Evolutionary conservation across 192 early-diverging fungal genomes (phyloP).

Genomic region (Geosiphon pyriformis): DNA sequence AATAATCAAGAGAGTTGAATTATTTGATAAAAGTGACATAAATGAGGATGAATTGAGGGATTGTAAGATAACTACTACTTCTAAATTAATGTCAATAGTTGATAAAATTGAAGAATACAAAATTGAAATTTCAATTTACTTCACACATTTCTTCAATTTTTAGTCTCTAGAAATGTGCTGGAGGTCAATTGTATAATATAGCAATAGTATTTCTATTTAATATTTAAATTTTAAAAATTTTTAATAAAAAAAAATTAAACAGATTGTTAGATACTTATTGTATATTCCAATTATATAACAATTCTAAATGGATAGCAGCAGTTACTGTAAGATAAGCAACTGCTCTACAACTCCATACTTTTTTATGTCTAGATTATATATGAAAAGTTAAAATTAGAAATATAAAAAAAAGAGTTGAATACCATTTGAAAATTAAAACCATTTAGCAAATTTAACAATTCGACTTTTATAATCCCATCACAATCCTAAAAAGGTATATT

Average conservation of each 20-base stretch:
- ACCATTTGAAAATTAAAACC: constrained; percentile 26
- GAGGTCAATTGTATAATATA: constrained; percentile 81
- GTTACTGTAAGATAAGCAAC: constrained; percentile 84
- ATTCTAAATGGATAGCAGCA: constrained; percentile 66
- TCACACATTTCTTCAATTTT: constrained; percentile 59
- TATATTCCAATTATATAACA: constrained; percentile 56
- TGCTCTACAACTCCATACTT: constrained; percentile 57
- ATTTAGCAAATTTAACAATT: constrained; percentile 51
- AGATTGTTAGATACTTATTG: constrained; percentile 39
- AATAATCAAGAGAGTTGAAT: constrained; percentile 41
- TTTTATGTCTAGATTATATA: constrained; percentile 45
- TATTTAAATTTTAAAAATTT: constrained; percentile 1
- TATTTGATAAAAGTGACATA: constrained; percentile 25
- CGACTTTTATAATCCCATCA: constrained; percentile 50
- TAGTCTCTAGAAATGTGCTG: constrained; percentile 67
- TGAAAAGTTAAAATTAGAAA: no score
- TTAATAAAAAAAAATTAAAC: neutral
- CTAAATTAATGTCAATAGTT: no score
- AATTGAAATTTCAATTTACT: constrained; percentile 27
- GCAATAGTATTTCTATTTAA: constrained; percentile 54
- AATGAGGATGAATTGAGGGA: constrained; percentile 35
- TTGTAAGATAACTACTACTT: constrained; percentile 39
- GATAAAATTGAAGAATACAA: no score
- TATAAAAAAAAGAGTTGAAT: no score
- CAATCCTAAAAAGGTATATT: constrained; percentile 78